These are phyloP conservation scores for Hymenoscyphus repandus DNA, from an alignment of 2,329 filamentous ascomycete genomes.

Conservation along the genomic window DNA sequence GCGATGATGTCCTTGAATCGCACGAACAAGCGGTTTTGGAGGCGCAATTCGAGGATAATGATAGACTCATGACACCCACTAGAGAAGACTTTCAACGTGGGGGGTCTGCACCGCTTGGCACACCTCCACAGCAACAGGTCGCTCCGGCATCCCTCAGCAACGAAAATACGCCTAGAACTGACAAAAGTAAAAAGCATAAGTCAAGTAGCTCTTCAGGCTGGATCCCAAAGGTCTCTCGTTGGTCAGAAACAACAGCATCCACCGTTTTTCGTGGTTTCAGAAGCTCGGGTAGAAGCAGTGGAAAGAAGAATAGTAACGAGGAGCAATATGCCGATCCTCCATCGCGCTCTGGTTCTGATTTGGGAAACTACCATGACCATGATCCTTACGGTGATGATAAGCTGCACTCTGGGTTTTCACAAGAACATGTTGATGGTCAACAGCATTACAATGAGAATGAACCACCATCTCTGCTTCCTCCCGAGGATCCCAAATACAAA, in stretches of 20 bases:
- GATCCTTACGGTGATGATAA: slow-evolving; percentile 57
- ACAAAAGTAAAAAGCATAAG: slow-evolving; percentile 83
- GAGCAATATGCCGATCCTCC: slow-evolving; percentile 42
- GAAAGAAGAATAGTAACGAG: slow-evolving; percentile 50
- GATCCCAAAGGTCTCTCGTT: slow-evolving; percentile 91
- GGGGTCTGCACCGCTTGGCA: slow-evolving; percentile 49
- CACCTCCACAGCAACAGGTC: slow-evolving; percentile 49
- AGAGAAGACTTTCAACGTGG: slow-evolving; percentile 45
- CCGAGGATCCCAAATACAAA: slow-evolving; percentile 72
- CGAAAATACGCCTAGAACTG: slow-evolving; percentile 68
- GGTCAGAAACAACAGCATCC: slow-evolving; percentile 94
- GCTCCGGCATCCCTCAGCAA: slow-evolving; percentile 50
- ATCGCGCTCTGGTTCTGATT: slow-evolving; percentile 78
- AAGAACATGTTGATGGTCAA: slow-evolving; percentile 36
- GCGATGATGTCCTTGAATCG: slow-evolving; percentile 25
- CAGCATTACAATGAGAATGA: slow-evolving; percentile 25
- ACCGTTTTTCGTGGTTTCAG: slow-evolving; percentile 76
- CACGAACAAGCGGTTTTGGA: slow-evolving; percentile 45
- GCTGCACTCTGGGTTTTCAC: slow-evolving; percentile 51
- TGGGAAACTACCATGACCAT: slow-evolving; percentile 57
- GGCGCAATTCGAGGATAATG: slow-evolving; percentile 53
- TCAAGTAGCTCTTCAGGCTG: slow-evolving; percentile 71
- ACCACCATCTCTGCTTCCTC: slow-evolving; percentile 26
- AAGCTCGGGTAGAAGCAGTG: slow-evolving; percentile 52
- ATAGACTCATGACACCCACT: slow-evolving; percentile 56